Conservation (phyloP, 306 rosid genomes). For the Lathyrus aphaca region DNA sequence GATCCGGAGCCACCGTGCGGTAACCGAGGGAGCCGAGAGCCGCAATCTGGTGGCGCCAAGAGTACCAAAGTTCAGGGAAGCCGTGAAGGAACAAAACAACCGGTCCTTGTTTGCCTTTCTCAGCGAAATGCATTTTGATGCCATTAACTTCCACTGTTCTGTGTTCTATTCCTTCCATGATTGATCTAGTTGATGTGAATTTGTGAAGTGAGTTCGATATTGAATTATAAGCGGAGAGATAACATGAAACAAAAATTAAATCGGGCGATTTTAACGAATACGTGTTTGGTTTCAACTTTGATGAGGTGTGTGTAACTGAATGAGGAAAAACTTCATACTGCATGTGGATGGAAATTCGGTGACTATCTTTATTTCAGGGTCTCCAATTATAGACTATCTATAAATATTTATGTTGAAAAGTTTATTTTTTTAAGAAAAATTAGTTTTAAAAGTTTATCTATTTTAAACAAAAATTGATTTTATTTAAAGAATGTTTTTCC, state of each 20-base stretch:
- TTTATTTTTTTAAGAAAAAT: no score
- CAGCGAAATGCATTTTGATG: slow-evolving; percentile 48
- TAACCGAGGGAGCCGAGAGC: slow-evolving; percentile 40
- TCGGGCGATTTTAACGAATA: background rate
- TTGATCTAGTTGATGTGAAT: no score
- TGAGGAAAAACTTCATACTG: no score
- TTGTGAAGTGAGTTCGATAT: background rate
- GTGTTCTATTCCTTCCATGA: slow-evolving; percentile 43
- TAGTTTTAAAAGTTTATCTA: no score
- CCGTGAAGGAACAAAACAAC: slow-evolving; percentile 49
- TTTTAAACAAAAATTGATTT: no score
- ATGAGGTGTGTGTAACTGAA: background rate
- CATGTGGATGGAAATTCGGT: no score
- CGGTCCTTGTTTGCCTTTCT: slow-evolving; percentile 44
- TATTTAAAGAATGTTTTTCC: no score
- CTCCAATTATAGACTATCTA: no score
- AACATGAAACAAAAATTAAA: background rate
- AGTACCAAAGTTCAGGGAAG: slow-evolving; percentile 53
- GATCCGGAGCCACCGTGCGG: slow-evolving; percentile 39
- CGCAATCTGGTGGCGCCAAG: slow-evolving; percentile 46
- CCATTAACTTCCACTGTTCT: slow-evolving; percentile 46
- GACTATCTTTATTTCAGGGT: no score
- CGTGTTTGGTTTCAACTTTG: background rate
- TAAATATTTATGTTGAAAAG: no score
- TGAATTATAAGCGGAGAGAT: background rate